These are phyloP conservation scores for Arabidopsis thaliana DNA, from an alignment of 345 rosid species.

Conservation along the genomic window TAIR10.1 NC_003076.8:8545001-8545500, in stretches of 20 bases:
- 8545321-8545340: constrained; percentile 62
- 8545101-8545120: constrained; percentile 75
- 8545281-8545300: constrained; percentile 16
- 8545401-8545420: constrained; percentile 57
- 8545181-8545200: not conserved
- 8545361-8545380: constrained; percentile 96
- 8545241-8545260: constrained; percentile 97
- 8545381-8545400: constrained; percentile 91
- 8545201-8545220: constrained; percentile 2
- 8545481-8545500: constrained; percentile 91
- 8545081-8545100: constrained; percentile 71
- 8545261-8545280: constrained; percentile 55
- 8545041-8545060: constrained; percentile 96
- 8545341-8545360: constrained; percentile 88
- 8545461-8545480: not conserved
- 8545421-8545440: constrained; percentile 8
- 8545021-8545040: constrained; percentile 56
- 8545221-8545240: not conserved
- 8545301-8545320: constrained; percentile 47
- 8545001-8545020: constrained; percentile 37
- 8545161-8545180: not conserved
- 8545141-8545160: constrained; percentile 82
- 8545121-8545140: constrained; percentile 76
- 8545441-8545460: not conserved
- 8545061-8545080: constrained; percentile 92